These are phyloP conservation scores for Magnolia changhungtana DNA, from an alignment of 164 flowering plant genomes.

Conservation along the genomic window DNA sequence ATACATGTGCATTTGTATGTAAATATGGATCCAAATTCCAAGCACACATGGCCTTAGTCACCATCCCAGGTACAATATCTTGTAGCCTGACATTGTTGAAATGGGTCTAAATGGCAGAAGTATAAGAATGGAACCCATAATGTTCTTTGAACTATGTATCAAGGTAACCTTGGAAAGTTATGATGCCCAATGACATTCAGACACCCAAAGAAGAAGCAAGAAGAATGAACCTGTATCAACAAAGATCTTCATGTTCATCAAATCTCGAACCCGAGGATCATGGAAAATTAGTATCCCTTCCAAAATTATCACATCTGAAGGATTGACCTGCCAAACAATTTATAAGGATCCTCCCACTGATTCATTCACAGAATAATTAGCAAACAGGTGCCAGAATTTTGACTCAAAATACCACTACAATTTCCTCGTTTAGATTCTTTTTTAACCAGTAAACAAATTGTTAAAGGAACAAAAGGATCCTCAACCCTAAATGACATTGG, in stretches of 20 bases:
- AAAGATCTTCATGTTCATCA: conserved; percentile 98
- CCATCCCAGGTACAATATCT: not conserved
- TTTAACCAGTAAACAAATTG: no score
- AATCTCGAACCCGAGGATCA: conserved; percentile 82
- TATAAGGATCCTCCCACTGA: not conserved
- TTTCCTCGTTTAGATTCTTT: no score
- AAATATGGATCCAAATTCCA: not conserved
- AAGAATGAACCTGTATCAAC: conserved; percentile 86
- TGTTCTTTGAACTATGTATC: not conserved
- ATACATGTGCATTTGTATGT: no score
- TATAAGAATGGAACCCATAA: not conserved
- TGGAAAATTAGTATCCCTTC: conserved; percentile 95
- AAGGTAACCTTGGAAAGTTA: not conserved
- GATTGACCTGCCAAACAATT: conserved; percentile 67
- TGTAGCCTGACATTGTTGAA: not conserved
- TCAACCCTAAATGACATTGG: no score
- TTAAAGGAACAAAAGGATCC: no score
- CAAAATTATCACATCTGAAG: conserved; percentile 91
- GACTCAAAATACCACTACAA: no score
- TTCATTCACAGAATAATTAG: not conserved
- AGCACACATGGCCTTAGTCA: not conserved
- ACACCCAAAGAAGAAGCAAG: conserved; percentile 3
- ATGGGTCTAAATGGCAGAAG: not conserved
- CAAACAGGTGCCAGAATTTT: no score
- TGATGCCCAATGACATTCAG: not conserved